Percentiles rank a stretch among this genome's conserved stretches.
phyloP scores from a whole-genome alignment of 2,329 filamentous ascomycete genomes.

The Penicillium sp. region DNA sequence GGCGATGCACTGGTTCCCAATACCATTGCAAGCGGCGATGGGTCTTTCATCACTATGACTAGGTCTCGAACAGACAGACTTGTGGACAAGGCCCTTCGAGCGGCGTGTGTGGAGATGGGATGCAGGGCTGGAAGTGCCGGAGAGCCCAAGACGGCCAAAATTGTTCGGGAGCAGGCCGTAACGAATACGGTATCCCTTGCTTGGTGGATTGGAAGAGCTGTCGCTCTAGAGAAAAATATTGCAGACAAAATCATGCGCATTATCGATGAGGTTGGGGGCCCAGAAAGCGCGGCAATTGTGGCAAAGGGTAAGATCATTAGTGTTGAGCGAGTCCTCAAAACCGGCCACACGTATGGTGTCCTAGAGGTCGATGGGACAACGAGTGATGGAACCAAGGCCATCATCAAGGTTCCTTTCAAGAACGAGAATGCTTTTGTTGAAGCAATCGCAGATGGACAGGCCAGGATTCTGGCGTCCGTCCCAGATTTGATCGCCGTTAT shows the following conservation, averaged over 20 bases:
- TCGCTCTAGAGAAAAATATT: slow-evolving; percentile 20
- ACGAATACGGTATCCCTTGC: slow-evolving; percentile 59
- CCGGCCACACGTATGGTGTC: slow-evolving; percentile 41
- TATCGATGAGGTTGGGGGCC: slow-evolving; percentile 24
- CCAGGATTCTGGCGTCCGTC: slow-evolving; percentile 55
- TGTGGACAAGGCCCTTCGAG: slow-evolving; percentile 55
- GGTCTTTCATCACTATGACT: slow-evolving; percentile 53
- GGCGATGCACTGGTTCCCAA: slow-evolving; percentile 47
- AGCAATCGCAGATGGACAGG: slow-evolving; percentile 14
- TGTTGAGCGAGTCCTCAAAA: slow-evolving; percentile 23
- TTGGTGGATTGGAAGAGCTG: slow-evolving; percentile 47
- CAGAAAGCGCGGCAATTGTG: slow-evolving; percentile 20
- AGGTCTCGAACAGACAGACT: slow-evolving; percentile 46
- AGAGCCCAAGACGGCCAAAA: slow-evolving; percentile 12
- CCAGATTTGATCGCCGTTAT: slow-evolving; percentile 62
- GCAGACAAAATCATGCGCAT: slow-evolving; percentile 20
- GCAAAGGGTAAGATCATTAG: slow-evolving; percentile 28
- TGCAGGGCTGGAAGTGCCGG: slow-evolving; percentile 39
- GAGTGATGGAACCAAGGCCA: slow-evolving; percentile 12
- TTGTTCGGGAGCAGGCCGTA: slow-evolving; percentile 35
- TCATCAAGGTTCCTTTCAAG: slow-evolving; percentile 30
- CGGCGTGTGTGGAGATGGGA: slow-evolving; percentile 61
- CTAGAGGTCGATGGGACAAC: slow-evolving; percentile 42
- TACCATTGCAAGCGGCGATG: slow-evolving; percentile 56
- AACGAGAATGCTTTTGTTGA: slow-evolving; percentile 34